Base-by-base conservation (phyloP, 164 flowering plant species). In the Stephania cephalantha region DNA sequence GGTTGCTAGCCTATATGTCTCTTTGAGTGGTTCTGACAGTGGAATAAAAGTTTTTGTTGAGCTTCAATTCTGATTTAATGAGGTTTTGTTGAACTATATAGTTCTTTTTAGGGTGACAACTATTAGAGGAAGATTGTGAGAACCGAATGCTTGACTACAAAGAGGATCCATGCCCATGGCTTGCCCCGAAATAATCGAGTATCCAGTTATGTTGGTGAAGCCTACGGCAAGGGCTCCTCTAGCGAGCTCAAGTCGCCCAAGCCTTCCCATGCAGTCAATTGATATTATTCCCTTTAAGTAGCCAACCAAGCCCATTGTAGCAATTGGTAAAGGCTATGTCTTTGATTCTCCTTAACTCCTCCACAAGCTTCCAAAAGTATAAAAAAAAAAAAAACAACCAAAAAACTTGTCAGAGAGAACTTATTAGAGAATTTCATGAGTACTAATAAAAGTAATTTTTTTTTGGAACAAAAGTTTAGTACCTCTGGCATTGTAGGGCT, bases 101-200 rank as follows among this genome's bases (percentile, higher is more conserved):
- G 94, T 95, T 80, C 97, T 82, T 53, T 75, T 85, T 1, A 93
- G 80, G 35, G 93, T 84, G 45, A 83, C 79, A 25, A 85, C 73
- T 1, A 82, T 85, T 0, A 89, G 50, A 31, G 82, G 45, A 8
- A 76, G 78, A 78, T 93, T 91, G 53, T 73, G 75, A 5, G 97
- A 93, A 18, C 97, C 97, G 42, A 88, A 86, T 7, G 90, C 97
- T 73, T 95, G 99, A 85, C 93, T 89, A 78, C 97, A 95, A 7
- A 95, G 75, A 12, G 99, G 93, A 55, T 95, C 99, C 98, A 95
- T 90, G 6, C 98, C 99, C 90, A 87, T 84, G 84, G 99, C 91
- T 0, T 93, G 83, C 73, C 99, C 98, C 0, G 90, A 89, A 15
- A 95, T 84, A 45, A 93, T 88, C 0, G 99, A 95, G 82, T 95